These are phyloP conservation scores for Eucalyptus curtisii DNA, from an alignment of 345 rosid genomes.

Conservation along the genomic window DNA sequence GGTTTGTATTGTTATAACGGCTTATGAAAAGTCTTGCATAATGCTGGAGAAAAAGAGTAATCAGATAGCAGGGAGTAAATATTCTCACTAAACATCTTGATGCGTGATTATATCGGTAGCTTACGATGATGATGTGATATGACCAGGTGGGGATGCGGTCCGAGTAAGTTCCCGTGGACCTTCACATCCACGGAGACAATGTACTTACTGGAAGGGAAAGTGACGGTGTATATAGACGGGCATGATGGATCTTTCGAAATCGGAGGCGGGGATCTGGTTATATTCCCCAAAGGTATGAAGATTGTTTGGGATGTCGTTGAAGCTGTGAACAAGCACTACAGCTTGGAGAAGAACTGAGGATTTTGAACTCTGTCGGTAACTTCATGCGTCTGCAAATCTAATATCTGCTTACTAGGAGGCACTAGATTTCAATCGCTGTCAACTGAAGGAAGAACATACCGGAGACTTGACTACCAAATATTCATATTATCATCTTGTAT, in stretches of 20 bases:
- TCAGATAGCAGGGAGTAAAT: not conserved
- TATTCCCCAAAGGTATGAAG: slow-evolving; percentile 42
- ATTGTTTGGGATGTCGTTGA: slow-evolving; percentile 28
- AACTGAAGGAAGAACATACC: not conserved
- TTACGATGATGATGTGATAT: not conserved
- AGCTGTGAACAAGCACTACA: slow-evolving; percentile 32
- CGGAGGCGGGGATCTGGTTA: slow-evolving; percentile 31
- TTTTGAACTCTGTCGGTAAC: not conserved
- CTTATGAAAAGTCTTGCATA: not conserved
- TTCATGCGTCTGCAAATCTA: not conserved
- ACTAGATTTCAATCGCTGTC: not conserved
- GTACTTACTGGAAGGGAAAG: slow-evolving; percentile 32
- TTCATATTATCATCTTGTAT: not conserved
- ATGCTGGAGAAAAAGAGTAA: not conserved
- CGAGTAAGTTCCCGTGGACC: slow-evolving; percentile 34
- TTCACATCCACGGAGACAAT: slow-evolving; percentile 25
- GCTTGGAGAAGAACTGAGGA: slow-evolving; percentile 7
- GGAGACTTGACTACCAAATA: not conserved
- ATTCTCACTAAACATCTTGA: not conserved
- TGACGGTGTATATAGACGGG: slow-evolving; percentile 20
- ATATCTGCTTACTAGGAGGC: not conserved
- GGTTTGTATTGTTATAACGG: not conserved
- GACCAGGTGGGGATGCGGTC: slow-evolving; percentile 21
- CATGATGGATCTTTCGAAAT: slow-evolving; percentile 25
- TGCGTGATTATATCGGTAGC: not conserved